Evolutionary conservation across 306 rosid species (phyloP), one percentile per base, ranked within the genome.

Genomic region (Hippophae gyantsensis): DNA sequence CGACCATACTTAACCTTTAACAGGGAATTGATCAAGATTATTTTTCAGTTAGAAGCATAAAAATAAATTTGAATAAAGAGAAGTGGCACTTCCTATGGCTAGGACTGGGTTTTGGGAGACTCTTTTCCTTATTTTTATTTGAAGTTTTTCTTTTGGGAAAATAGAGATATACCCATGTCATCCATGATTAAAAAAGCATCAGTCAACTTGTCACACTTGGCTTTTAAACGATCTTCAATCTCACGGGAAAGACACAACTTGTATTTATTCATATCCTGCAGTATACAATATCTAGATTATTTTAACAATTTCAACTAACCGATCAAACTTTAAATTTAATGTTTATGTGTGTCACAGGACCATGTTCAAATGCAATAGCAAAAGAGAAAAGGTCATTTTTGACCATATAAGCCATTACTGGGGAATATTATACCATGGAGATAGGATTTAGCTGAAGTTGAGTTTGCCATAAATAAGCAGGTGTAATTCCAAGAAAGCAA

Each of bases 401-500:
- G 14, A 49, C 14, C 50, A 38, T 41, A 13, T 13, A 42, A 23
- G 11, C 40, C 32, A 41, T 38, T 45, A 43, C 11, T 49, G 43
- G n/a, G 13, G 43, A 32, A 49, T 58, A 38, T 46, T 56, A 57
- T 82, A 87, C 98, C 96, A 74, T 71, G n/a, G 84, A 72, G 63
- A 81, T 65, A 57, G 74, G 90, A 14, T 76, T 58, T 72, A 75
- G 80, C 44, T 84, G 95, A 65, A 78, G 86, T 69, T 88, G 95
- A 66, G 84, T 81, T 76, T 84, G 89, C 99, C 90, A 82, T 72
- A 92, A 82, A 80, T 88, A 86, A 47, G 88, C 75, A 54, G 89
- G 84, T 23, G 97, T 86, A 64, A 93, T 80, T 61, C 97, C 99
- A 67, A 93, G 95, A 81, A 86, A 88, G 60, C 86, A 68, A 72